phyloP scores from a whole-genome alignment of 352 stramenopile species.

The Phytophthora tentaculata region DNA sequence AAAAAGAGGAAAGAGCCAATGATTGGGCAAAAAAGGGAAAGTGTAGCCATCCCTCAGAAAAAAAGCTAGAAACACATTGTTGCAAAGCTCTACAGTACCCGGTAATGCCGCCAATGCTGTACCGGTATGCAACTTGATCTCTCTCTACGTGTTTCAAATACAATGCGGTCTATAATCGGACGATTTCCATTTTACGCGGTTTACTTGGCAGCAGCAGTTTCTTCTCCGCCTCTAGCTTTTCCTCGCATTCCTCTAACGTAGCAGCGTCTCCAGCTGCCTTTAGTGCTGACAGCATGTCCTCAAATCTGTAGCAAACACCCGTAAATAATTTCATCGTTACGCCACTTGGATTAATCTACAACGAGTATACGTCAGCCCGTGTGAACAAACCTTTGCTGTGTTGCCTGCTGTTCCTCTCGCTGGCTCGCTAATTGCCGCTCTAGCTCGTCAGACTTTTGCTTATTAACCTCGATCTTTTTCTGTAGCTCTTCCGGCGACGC shows the following conservation, averaged over 20 bases:
- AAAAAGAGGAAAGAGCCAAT: neutral
- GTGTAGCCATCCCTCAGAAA: neutral
- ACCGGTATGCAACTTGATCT: no score
- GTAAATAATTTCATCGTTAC: no score
- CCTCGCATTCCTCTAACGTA: constrained; percentile 31
- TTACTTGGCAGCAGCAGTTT: constrained; percentile 22
- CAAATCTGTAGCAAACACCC: constrained; percentile 37
- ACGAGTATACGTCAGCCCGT: neutral
- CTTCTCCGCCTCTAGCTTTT: constrained; percentile 33
- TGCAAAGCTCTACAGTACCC: no score
- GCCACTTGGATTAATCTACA: neutral
- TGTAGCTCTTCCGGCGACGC: constrained; percentile 25
- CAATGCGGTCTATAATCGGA: constrained; percentile 36
- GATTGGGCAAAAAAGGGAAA: constrained; percentile 13
- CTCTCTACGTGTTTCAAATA: no score
- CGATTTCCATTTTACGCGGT: constrained; percentile 48
- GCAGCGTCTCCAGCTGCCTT: constrained; percentile 27
- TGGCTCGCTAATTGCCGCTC: constrained; percentile 27
- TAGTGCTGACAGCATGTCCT: constrained; percentile 38
- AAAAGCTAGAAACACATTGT: no score
- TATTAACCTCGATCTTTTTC: constrained; percentile 17
- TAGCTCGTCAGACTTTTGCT: constrained; percentile 23
- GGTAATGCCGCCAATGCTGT: no score
- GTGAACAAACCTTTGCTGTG: constrained; percentile 26
- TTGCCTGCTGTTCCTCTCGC: constrained; percentile 21